phyloP scores from a whole-genome alignment of 441 rosid genomes.

The Croton laevigatus region DNA sequence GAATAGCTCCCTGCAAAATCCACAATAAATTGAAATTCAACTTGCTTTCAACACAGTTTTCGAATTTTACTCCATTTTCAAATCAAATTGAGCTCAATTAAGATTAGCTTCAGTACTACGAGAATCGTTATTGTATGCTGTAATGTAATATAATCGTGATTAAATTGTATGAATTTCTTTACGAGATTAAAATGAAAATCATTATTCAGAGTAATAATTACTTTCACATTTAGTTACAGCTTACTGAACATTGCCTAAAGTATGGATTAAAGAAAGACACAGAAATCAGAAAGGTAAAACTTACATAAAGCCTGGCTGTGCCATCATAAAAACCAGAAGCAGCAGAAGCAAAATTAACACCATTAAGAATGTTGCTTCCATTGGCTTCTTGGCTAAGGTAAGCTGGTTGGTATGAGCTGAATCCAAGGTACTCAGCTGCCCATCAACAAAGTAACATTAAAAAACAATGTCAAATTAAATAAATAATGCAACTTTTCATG shows the following conservation, averaged over 20 bases:
- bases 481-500: background rate
- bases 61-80: too few relatives aligned
- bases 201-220: too few relatives aligned
- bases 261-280: background rate
- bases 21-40: constrained; percentile 15
- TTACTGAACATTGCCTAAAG: too few relatives aligned
- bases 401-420: constrained; percentile 78
- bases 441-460: constrained; percentile 5
- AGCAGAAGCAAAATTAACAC: constrained; percentile 92
- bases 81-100: too few relatives aligned
- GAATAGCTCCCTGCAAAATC: constrained; percentile 56
- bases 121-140: too few relatives aligned
- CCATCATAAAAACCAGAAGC: constrained; percentile 78
- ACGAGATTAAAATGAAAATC: too few relatives aligned
- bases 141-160: too few relatives aligned
- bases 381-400: constrained; percentile 71
- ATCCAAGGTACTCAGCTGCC: constrained; percentile 90
- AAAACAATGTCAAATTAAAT: background rate
- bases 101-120: too few relatives aligned
- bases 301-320: constrained; percentile 72
- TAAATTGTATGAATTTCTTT: too few relatives aligned
- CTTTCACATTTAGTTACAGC: too few relatives aligned
- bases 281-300: constrained; percentile 3
- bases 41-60: too few relatives aligned
- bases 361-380: constrained; percentile 53